Base-by-base conservation (phyloP, 257 asterid genomes). In the Misopates orontium region DNA sequence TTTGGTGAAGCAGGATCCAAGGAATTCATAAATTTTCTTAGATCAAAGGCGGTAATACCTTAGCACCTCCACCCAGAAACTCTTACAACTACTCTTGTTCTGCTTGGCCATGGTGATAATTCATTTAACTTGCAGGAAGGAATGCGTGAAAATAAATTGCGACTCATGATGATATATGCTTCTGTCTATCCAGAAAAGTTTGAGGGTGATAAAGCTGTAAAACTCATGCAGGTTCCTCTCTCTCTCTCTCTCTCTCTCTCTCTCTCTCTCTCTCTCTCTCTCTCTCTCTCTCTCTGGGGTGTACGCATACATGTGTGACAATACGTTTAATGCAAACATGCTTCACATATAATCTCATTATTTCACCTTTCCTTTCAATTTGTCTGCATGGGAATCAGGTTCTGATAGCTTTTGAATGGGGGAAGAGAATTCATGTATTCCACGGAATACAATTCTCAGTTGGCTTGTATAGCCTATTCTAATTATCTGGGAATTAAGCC, bases 1-100 rank as follows among this genome's bases (percentile, higher is more conserved):
- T 94, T 94, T 77, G 99, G 99, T 18, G 97, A 94, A 82, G 99
- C 99, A 70, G 99, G 90, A 77, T 79, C 99, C 13, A 94, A 94
- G 80, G 99, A 94, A 86, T 84, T 94, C 44, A 85, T 94, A 77
- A 80, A 67, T 62, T 88, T 68, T 79, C 71, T 94, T 57, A 84
- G 96, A 83, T 8, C 83, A 1, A 80, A 86, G 31, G 86, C 71
- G 89, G 99, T 94, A 69, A 67, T 36, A 64, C 32, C 65, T 52
- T 68, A 44, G 10, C 64, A 45, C 71, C 61, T 57, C 39, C 58
- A 21, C 65, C 60, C 22, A 57, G 60, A 49, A 56, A 42, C 14
- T 49, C 47, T 8, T 21, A 17, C 60, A 32, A 20, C 44, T 39
- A 42, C 54, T 36, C 72, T 57, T 20, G 52, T 64, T 73, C 47